These are phyloP conservation scores for Asterionellopsis glacialis DNA, from an alignment of 108 stramenopile genomes.

Conservation along the genomic window DNA sequence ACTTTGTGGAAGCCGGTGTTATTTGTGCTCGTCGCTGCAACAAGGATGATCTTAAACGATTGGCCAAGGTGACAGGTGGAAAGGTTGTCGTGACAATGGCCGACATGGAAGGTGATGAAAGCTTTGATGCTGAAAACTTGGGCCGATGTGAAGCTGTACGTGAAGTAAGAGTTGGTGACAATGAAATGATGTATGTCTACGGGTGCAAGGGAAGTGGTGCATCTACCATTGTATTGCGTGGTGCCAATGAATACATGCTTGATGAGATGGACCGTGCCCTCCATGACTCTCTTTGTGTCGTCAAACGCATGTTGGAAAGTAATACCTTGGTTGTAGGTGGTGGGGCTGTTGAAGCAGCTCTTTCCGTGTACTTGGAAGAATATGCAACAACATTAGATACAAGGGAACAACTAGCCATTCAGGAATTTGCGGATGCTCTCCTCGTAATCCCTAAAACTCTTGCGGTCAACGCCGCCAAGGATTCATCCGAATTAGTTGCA, in stretches of 20 bases:
- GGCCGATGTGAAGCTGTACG: conserved; percentile 88
- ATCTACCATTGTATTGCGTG: conserved; percentile 95
- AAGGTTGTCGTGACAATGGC: conserved; percentile 94
- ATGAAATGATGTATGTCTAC: conserved; percentile 96
- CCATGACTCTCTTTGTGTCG: conserved; percentile 96
- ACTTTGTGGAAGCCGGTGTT: conserved; percentile 99
- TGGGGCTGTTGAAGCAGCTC: conserved; percentile 96
- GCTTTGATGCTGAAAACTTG: conserved; percentile 85
- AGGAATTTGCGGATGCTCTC: conserved; percentile 97
- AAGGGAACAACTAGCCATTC: conserved; percentile 97
- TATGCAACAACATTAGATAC: conserved; percentile 91
- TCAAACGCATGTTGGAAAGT: conserved; percentile 97
- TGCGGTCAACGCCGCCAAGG: conserved; percentile 98
- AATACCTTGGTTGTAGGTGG: conserved; percentile 97
- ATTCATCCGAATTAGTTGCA: conserved; percentile 96
- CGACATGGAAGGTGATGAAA: conserved; percentile 98
- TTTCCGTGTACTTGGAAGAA: conserved; percentile 92
- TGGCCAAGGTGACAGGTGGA: conserved; percentile 98
- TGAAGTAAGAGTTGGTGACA: conserved; percentile 97
- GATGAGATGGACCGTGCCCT: conserved; percentile 99
- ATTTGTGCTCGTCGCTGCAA: conserved; percentile 92
- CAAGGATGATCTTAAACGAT: conserved; percentile 95
- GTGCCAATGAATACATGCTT: conserved; percentile 99
- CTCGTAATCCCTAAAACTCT: conserved; percentile 98
- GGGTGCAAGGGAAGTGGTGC: conserved; percentile 85